Evolutionary conservation across 192 early-diverging fungal genomes (phyloP).

Genomic region (Mortierella claussenii): DNA sequence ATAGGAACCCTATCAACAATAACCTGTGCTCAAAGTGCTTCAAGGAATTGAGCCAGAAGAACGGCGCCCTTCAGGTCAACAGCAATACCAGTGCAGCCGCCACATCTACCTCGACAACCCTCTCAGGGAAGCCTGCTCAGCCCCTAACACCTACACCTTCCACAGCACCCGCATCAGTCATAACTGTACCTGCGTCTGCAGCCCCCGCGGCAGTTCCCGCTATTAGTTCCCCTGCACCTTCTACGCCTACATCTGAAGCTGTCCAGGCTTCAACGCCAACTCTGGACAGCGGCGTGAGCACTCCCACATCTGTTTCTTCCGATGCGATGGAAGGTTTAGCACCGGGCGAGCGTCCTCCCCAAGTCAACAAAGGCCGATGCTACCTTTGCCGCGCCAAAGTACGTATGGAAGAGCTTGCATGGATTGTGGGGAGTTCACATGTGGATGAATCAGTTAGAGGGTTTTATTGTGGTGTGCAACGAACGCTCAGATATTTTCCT

Average conservation of each 20-base stretch:
- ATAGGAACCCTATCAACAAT: conserved; percentile 72
- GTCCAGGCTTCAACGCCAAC: conserved; percentile 16
- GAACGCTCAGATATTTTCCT: too few relatives aligned
- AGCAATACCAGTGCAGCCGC: neutral
- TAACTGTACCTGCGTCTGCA: conserved; percentile 7
- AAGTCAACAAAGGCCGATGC: conserved; percentile 77
- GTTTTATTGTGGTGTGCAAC: too few relatives aligned
- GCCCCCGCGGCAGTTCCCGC: conserved; percentile 5
- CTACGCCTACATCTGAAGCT: conserved; percentile 23
- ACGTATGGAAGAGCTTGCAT: neutral
- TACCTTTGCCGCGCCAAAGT: conserved; percentile 75
- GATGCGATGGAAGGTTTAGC: conserved; percentile 43
- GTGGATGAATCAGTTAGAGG: too few relatives aligned
- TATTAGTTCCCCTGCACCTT: conserved; percentile 15
- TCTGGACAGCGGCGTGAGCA: conserved; percentile 16
- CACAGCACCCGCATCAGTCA: conserved; percentile 2
- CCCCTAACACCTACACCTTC: conserved; percentile 7
- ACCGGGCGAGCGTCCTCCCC: conserved; percentile 60
- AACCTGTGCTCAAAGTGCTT: conserved; percentile 84
- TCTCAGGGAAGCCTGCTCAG: conserved; percentile 37
- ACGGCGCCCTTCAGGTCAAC: conserved; percentile 9
- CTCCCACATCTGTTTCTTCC: conserved; percentile 50
- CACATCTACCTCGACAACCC: conserved; percentile 1
- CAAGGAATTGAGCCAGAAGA: conserved; percentile 67
- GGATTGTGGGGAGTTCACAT: too few relatives aligned